These are phyloP conservation scores for Crithidia fasciculata DNA, from an alignment of 208 protist species.

Conservation along the genomic window DNA sequence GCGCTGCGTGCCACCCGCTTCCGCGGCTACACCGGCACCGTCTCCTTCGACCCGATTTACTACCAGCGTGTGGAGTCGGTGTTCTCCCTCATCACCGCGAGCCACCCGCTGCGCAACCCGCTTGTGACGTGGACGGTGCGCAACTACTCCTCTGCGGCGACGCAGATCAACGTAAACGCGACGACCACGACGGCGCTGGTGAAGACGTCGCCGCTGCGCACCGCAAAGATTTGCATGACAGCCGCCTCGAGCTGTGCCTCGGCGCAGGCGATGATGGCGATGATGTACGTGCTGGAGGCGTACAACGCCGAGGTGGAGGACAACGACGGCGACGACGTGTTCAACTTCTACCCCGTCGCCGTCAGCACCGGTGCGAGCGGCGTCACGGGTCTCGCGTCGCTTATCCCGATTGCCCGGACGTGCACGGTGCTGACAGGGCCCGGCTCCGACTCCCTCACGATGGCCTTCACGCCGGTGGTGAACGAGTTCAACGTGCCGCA, in stretches of 20 bases:
- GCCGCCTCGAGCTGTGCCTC: conserved; percentile 62
- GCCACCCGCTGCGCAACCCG: conserved; percentile 48
- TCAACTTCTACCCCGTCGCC: conserved; percentile 61
- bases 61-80: conserved; percentile 64
- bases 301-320: conserved; percentile 45
- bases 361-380: conserved; percentile 75
- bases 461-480: conserved; percentile 74
- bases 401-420: conserved; percentile 69
- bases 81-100: conserved; percentile 58
- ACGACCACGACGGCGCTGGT: conserved; percentile 45
- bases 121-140: conserved; percentile 65
- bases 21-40: conserved; percentile 70
- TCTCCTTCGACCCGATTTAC: conserved; percentile 76
- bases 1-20: conserved; percentile 59
- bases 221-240: conserved; percentile 76
- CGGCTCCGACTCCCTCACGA: conserved; percentile 50
- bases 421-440: conserved; percentile 78
- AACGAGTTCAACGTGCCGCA: conserved; percentile 80
- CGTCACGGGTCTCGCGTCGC: conserved; percentile 65
- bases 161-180: conserved; percentile 43
- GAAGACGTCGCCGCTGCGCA: conserved; percentile 62
- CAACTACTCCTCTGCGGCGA: conserved; percentile 37
- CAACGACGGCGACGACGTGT: conserved; percentile 30
- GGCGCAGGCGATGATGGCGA: conserved; percentile 54
- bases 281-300: conserved; percentile 59